Base-by-base conservation (phyloP, 1,284 basidiomycete species). In the Austroboletus novae-zelandiae region DNA sequence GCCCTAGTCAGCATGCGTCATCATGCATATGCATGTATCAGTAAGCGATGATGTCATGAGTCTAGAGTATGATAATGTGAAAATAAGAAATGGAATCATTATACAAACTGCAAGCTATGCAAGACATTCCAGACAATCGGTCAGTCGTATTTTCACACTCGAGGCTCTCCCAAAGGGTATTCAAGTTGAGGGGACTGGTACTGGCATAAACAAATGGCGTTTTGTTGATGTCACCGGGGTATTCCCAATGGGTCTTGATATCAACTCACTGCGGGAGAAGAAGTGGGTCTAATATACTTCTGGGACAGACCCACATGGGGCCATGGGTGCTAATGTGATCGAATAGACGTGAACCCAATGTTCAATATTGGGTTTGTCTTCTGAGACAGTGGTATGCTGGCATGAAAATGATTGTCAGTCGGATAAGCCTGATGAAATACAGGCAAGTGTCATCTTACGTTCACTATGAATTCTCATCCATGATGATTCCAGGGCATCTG, bases 351-450 rank as follows among this genome's bases (percentile, higher is more conserved):
- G 84, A 92, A 47, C 80, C 83, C 0, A 90, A 93, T 48, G 91
- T 94, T 3, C 70, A 76, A 5, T 89, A 94, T 57, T 94, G 91
- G 90, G 84, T 91, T 5, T 74, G 80, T 30, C 78, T 84, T 5
- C 74, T 94, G 30, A 79, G 77, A 42, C 86, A 91, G 66, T 82
- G 90, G 6, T 94, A 94, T 62, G 77, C 81, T 0, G 91, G 89
- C 4, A 88, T 90, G 80, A 89, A 88, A 70, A 77, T 94, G 62
- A 81, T 94, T 47, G 92, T 94, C 2, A 91, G 90, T 0, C 75
- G 92, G 92, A 94, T 69, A 94, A 94, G 70, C 77, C 94, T 23
- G 91, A 94, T 62, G 88, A 89, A 62, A 79, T 94, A 56, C 89
- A n/a, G n/a, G n/a, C n/a, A n/a, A n/a, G n/a, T 5, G 8, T 35